Evolutionary conservation across 2,329 filamentous ascomycete species (phyloP).

Genomic region (Penicillium sp.): DNA sequence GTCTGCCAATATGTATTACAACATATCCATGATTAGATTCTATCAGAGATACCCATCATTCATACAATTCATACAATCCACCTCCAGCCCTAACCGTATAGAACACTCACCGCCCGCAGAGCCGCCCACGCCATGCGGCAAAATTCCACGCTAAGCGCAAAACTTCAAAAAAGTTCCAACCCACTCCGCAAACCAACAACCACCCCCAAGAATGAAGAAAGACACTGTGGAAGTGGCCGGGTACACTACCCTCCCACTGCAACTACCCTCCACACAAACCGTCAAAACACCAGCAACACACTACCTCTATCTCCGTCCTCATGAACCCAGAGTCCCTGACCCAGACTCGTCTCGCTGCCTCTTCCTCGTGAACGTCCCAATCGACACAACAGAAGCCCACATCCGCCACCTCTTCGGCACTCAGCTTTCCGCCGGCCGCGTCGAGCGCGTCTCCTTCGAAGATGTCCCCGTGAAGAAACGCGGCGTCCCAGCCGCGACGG

Average conservation of each 20-base stretch:
- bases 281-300: constrained; percentile 65
- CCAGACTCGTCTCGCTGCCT: constrained; percentile 73
- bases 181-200: constrained; percentile 9
- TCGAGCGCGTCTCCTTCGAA: constrained; percentile 77
- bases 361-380: constrained; percentile 86
- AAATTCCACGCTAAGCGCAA: constrained; percentile 19
- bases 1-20: neutral
- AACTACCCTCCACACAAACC: constrained; percentile 58
- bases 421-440: constrained; percentile 72
- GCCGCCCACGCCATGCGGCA: constrained; percentile 18
- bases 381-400: constrained; percentile 75
- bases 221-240: constrained; percentile 50
- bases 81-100: constrained; percentile 1
- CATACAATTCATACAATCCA: neutral
- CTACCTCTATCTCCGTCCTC: constrained; percentile 81
- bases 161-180: constrained; percentile 20
- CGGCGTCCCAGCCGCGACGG: constrained; percentile 16
- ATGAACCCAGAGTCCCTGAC: constrained; percentile 75
- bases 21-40: neutral
- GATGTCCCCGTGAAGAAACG: constrained; percentile 43
- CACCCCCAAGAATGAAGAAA: constrained; percentile 35
- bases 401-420: constrained; percentile 72
- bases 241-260: constrained; percentile 68
- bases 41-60: neutral
- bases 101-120: constrained; percentile 10